Percentiles rank a stretch among this genome's conserved stretches.
Evolutionary conservation across 1,284 basidiomycete species (phyloP).

Genomic region (Cryptococcus sp.): DNA sequence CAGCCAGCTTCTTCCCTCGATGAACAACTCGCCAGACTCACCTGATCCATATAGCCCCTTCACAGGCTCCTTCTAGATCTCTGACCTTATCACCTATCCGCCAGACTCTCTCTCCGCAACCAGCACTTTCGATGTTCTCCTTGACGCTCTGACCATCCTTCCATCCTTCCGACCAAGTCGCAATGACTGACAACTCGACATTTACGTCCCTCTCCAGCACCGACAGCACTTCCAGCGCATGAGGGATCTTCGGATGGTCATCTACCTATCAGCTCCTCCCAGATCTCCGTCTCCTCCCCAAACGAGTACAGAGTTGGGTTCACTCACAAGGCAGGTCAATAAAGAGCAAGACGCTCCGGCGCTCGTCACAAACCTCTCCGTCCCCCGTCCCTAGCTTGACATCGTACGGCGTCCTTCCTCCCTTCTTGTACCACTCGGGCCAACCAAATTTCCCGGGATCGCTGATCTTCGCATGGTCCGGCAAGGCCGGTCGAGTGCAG

Average conservation of each 20-base stretch:
- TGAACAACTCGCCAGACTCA: neutral
- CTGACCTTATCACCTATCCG: slow-evolving; percentile 1
- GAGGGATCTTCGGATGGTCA: neutral
- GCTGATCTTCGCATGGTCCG: neutral
- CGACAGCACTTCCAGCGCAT: neutral
- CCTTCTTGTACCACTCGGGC: slow-evolving; percentile 2
- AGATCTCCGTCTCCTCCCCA: neutral
- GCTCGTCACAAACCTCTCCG: slow-evolving; percentile 1
- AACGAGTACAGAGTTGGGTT: no score
- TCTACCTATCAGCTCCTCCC: neutral
- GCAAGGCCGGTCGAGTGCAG: neutral
- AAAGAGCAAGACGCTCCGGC: slow-evolving; percentile 3
- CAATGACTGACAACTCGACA: neutral
- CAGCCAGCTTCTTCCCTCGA: neutral
- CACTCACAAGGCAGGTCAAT: slow-evolving; percentile 4
- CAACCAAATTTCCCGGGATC: slow-evolving; percentile 1
- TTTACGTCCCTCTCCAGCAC: neutral
- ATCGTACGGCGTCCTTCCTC: slow-evolving; percentile 2
- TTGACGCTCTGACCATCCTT: neutral
- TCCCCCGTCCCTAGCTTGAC: neutral
- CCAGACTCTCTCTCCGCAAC: slow-evolving; percentile 5
- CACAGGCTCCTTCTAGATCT: slow-evolving; percentile 1
- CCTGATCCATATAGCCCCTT: neutral
- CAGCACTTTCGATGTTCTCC: neutral
- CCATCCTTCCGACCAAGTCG: neutral